phyloP scores from a whole-genome alignment of 2,329 filamentous ascomycete genomes.

The Aureobasidium sp. region DNA sequence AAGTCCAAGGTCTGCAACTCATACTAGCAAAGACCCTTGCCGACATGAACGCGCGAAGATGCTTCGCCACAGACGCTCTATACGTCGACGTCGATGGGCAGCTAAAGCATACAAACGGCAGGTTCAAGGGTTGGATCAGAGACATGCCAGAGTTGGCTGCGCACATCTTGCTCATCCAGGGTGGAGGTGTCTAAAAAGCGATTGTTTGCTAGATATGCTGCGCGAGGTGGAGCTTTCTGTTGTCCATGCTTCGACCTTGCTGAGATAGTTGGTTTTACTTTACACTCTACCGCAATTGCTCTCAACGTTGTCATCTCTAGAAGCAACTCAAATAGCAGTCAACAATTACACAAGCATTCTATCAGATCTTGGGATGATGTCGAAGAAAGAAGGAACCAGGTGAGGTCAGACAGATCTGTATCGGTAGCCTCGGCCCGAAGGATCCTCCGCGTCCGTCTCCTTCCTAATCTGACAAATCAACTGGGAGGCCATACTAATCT shows the following conservation, averaged over 20 bases:
- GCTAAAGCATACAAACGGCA: not conserved
- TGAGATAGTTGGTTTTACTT: too few species aligned
- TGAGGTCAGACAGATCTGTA: not conserved
- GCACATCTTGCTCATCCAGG: not conserved
- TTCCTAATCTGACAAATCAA: constrained; percentile 11
- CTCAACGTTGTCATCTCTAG: too few species aligned
- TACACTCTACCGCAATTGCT: too few species aligned
- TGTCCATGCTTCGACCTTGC: too few species aligned
- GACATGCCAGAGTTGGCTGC: not conserved
- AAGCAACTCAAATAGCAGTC: too few species aligned
- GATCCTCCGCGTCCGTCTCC: not conserved
- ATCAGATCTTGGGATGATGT: not conserved
- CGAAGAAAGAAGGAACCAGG: not conserved
- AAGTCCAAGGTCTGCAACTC: not conserved
- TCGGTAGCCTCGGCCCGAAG: not conserved
- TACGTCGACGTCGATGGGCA: not conserved
- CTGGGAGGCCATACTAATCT: not conserved
- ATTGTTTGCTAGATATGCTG: too few species aligned
- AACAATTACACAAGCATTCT: too few species aligned
- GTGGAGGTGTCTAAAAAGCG: not conserved
- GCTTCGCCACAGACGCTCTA: not conserved
- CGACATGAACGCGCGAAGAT: not conserved
- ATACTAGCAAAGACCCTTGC: not conserved
- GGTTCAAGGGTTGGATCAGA: not conserved
- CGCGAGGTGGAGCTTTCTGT: too few species aligned